Base-by-base conservation (phyloP, 1,284 basidiomycete species). In the Ceratobasidium theobromae region DNA sequence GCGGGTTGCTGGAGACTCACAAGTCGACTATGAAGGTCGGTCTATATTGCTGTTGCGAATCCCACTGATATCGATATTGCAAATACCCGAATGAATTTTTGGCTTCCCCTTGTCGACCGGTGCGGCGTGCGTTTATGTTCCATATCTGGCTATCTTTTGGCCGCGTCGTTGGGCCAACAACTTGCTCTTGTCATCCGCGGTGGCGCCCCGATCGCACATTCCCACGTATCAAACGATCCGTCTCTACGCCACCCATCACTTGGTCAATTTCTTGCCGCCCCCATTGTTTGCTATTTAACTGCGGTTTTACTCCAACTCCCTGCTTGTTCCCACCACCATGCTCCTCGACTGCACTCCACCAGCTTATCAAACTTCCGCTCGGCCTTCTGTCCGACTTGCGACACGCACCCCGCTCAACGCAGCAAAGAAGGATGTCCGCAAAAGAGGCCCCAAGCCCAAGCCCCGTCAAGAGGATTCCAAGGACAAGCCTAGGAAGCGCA, bases 321-420 rank as follows among this genome's bases (percentile, higher is more conserved):
- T 8, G 16, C 6, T 8, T 38, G 16, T 38, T 38, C 35, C 8
- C 35, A 38, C 35, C 6, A 6, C 6, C 16, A 8, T 16, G 35
- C 6, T 8, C 35, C 6, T 38, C 35, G 35, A 38, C 18, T 16
- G 16, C 9, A 45, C 9, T 14, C 43, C 43, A 9, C 18, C 43
- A 52, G 49, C 49, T 25, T 52, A 30, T 27, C 54, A 57, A 57
- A 1, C 40, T 23, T 57, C 54, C 12, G 40, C 23, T 14, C 38
- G 54, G 5, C 23, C 54, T 9, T 57, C 54, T 18, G 54, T 57
- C 14, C 38, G 54, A 25, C 45, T 49, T 21, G 40, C 25, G 8
- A 28, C 28, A 5, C 53, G 46, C 18, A 49, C 25, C 27, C 49
- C 27, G 14, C 28, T 11, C 16, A 14, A 11, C 27, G 33, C 11